Evolutionary conservation across 352 stramenopile species (phyloP), one percentile per base, ranked within the genome.

Genomic region (Globisporangium paddicum): DNA sequence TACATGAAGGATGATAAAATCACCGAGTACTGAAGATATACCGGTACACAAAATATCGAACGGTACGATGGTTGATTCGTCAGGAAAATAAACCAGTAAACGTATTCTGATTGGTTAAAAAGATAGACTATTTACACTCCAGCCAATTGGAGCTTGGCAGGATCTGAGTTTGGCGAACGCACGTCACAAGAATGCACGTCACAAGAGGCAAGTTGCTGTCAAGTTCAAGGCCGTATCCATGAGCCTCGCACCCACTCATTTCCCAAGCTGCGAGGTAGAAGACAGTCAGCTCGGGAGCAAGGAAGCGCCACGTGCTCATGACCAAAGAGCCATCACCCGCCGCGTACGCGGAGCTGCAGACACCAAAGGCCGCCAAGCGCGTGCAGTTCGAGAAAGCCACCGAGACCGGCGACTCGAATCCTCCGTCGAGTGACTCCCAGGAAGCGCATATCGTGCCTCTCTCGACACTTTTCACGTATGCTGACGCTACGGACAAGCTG

Each of bases 401-500:
- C 23, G 16, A 8, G 45, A 37, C 45, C 6, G 45, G 6, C 45
- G 25, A 25, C 11, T 52, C 16, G 25, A 7, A 37, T 7, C 25
- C 45, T 52, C 8, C 25, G 25, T 25, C 13, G 16, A 19, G 38
- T 25, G 45, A 37, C 23, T 6, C 25, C 16, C 45, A 37, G 21
- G 45, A 52, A 23, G 25, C 45, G 45, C 45, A 23, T 25, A 52
- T 47, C 46, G 32, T 47, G 32, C 41, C 30, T 21, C 28, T 65
- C 40, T 61, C 34, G 23, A 53, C 58, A 34, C 59, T 64, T 28
- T 73, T 66, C 42, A 48, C 59, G 42, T 75, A 62, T 21, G 75
- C 79, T 4, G 79, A 91, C 60, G 21, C 38, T 0, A 69, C 64
- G 18, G 82, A 92, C 63, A 73, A 75, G 49, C 28, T 79, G 30